Base-by-base conservation (phyloP, 352 stramenopile genomes). In the Globisporangium heterothallicum region DNA sequence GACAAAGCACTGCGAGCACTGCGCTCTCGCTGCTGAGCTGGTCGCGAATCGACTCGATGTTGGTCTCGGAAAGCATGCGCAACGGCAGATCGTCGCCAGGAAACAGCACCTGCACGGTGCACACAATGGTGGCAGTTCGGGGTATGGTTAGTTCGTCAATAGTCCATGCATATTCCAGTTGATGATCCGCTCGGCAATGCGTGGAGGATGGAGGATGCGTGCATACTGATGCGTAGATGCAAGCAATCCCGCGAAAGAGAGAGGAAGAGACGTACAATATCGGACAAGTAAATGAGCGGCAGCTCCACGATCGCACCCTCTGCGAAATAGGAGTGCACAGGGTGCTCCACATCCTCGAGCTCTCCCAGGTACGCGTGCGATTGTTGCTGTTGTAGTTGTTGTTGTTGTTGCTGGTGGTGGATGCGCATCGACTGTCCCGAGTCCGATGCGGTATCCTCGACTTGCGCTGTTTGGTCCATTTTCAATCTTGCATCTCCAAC, bases 31-130 rank as follows among this genome's bases (percentile, higher is more conserved):
- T 70, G 4, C 62, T 61, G 3, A 89, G 52, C 10, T 84, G 56
- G 14, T 68, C 53, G 42, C 66, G 68, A 10, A 92, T 74, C 1
- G 66, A 53, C 3, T 69, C 65, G 8, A 90, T 42, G 29, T 58
- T 77, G 14, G 65, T 74, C 26, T 81, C 68, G 0, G 80, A 85
- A 2, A 94, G 68, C 72, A 92, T 68, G 6, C 84, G 71, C 59
- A 94, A 54, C 19, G 84, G 81, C 2, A 94, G 54, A 50, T 86
- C 74, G 32, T 92, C 81, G 12, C 83, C 81, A 16, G 84, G 84
- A 56, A 94, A 94, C 18, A 94, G 68, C 49, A 94, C 76, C 81
- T 94, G 48, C 34, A 18, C 16, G 2, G 19, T 38, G 14, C 4
- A 32, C 10, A 22, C n/a, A 36, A 9, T 19, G 13, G n/a, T n/a